Conservation (phyloP, 2,329 filamentous ascomycete species). For the Aspergillus persii region DNA sequence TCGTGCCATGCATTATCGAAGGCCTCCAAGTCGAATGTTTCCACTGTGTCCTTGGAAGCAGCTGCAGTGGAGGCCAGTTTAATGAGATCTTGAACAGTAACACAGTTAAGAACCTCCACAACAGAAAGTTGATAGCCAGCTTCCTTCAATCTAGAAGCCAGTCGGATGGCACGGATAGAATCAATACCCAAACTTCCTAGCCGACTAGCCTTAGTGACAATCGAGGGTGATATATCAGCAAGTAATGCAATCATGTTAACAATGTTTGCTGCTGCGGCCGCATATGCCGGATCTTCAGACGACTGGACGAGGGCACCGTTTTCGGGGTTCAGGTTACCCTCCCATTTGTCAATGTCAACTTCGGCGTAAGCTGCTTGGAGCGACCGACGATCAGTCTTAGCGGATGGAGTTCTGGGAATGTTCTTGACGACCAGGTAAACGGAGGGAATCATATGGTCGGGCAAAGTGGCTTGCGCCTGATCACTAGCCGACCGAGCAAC, state of each 20-base stretch:
- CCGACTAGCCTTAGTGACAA: slow-evolving; percentile 21
- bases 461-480: slow-evolving; percentile 21
- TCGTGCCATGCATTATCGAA: slow-evolving; percentile 25
- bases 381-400: slow-evolving; percentile 35
- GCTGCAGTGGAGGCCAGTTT: slow-evolving; percentile 6
- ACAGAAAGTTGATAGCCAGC: slow-evolving; percentile 26
- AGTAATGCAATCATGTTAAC: slow-evolving; percentile 24
- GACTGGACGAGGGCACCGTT: not conserved
- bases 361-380: slow-evolving; percentile 23
- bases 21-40: slow-evolving; percentile 17
- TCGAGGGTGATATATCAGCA: slow-evolving; percentile 18
- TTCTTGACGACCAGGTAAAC: slow-evolving; percentile 29
- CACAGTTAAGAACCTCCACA: slow-evolving; percentile 29
- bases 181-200: slow-evolving; percentile 31
- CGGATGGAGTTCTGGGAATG: slow-evolving; percentile 31
- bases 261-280: slow-evolving; percentile 11
- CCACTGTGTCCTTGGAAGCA: not conserved
- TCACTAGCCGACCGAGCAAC: slow-evolving; percentile 24
- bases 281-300: not conserved
- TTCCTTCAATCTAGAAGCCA: slow-evolving; percentile 26
- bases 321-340: slow-evolving; percentile 20
- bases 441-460: slow-evolving; percentile 35
- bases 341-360: slow-evolving; percentile 29
- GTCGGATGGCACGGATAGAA: slow-evolving; percentile 32
- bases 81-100: slow-evolving; percentile 27